A percentile compares a stretch with the other conserved stretches of the same genome.
These are phyloP conservation scores for Aureobasidium melanogenum DNA, from an alignment of 2,329 filamentous ascomycete genomes.

Conservation along the genomic window DNA sequence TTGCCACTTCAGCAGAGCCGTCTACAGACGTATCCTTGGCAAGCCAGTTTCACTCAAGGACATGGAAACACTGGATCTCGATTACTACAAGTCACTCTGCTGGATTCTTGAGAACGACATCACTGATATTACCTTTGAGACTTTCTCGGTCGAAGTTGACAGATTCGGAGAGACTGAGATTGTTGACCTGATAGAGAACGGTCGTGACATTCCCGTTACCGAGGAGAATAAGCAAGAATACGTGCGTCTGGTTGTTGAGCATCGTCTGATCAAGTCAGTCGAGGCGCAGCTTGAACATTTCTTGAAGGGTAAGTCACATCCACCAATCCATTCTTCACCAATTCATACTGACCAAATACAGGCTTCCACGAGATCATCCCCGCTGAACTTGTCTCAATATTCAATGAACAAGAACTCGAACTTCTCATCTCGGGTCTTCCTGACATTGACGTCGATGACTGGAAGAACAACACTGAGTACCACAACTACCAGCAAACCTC, in stretches of 20 bases:
- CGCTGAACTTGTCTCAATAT: conserved; percentile 87
- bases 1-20: conserved; percentile 96
- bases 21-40: conserved; percentile 95
- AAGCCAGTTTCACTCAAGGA: conserved; percentile 96
- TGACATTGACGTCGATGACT: conserved; percentile 96
- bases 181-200: conserved; percentile 78
- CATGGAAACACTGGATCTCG: conserved; percentile 96
- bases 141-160: conserved; percentile 88
- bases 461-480: conserved; percentile 98
- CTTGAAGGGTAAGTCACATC: conserved; percentile 54
- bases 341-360: conserved; percentile 22
- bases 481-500: conserved; percentile 95
- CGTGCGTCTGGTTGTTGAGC: conserved; percentile 86
- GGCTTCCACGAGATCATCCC: conserved; percentile 98
- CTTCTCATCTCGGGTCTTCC: conserved; percentile 92
- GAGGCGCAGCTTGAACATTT: conserved; percentile 92
- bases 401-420: conserved; percentile 97
- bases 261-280: conserved; percentile 84
- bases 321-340: not conserved
- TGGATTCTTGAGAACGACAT: conserved; percentile 99
- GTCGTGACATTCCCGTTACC: conserved; percentile 85
- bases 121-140: conserved; percentile 93
- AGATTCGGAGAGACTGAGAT: conserved; percentile 84
- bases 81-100: conserved; percentile 96
- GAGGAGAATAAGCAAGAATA: conserved; percentile 99